Evolutionary conservation across 2,329 filamentous ascomycete genomes (phyloP).

Genomic region (Drechmeria coniospora): DNA sequence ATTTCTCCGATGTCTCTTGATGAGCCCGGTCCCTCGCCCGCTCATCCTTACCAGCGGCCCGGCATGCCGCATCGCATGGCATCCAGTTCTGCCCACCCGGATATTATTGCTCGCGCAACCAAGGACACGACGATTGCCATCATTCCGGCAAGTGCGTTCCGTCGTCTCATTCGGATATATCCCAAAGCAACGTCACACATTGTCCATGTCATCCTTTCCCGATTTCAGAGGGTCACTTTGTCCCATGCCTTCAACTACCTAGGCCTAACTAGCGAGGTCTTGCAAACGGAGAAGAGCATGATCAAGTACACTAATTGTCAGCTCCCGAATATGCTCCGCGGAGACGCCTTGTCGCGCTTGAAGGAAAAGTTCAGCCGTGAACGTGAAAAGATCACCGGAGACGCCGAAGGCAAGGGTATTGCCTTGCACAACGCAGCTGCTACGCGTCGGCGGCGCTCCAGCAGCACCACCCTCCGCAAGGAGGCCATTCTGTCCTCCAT

Average conservation of each 20-base stretch:
- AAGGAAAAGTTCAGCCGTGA: constrained; percentile 90
- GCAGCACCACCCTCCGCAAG: constrained; percentile 59
- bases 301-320: constrained; percentile 84
- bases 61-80: constrained; percentile 25
- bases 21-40: constrained; percentile 12
- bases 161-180: constrained; percentile 81
- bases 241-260: constrained; percentile 91
- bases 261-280: constrained; percentile 76
- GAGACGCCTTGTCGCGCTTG: constrained; percentile 63
- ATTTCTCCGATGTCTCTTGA: constrained; percentile 69
- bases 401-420: constrained; percentile 76
- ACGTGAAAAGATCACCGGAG: constrained; percentile 62
- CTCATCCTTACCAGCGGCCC: constrained; percentile 19
- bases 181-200: constrained; percentile 95
- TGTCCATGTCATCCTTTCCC: constrained; percentile 89
- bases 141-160: constrained; percentile 91
- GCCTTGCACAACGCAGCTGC: constrained; percentile 71
- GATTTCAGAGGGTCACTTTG: constrained; percentile 86
- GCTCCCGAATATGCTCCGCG: constrained; percentile 77
- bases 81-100: constrained; percentile 76
- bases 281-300: constrained; percentile 88
- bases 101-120: constrained; percentile 90
- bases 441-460: constrained; percentile 54
- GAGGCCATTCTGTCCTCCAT: constrained; percentile 62
- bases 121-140: constrained; percentile 97